Percentiles rank a stretch among this genome's conserved stretches.
Conservation (phyloP, 441 rosid species). For the Viola pubescens region DNA sequence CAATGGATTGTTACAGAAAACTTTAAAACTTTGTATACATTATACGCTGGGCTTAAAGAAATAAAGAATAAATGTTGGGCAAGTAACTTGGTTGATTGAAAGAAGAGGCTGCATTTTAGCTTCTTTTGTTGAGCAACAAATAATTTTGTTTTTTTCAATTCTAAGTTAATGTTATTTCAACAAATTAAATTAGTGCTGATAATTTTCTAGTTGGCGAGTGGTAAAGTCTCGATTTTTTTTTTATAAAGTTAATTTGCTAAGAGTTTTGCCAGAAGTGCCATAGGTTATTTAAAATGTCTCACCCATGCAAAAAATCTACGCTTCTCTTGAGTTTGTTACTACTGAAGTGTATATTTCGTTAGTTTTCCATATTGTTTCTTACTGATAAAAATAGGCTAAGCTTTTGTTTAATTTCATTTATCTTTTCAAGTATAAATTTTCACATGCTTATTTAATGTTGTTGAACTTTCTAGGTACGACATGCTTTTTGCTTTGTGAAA, state of each 20-base stretch:
- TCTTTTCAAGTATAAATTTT: background rate
- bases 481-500: no score
- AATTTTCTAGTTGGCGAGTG: no score
- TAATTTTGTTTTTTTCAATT: background rate
- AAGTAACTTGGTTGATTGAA: background rate
- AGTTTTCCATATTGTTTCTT: background rate
- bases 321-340: no score
- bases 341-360: background rate
- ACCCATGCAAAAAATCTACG: no score
- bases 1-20: background rate
- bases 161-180: no score
- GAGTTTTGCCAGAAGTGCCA: no score
- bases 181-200: no score
- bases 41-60: background rate
- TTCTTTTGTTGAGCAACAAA: background rate
- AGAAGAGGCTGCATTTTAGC: background rate
- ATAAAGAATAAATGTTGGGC: constrained; percentile 1
- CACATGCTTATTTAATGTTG: no score
- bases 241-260: no score
- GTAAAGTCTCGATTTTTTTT: no score
- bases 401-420: background rate
- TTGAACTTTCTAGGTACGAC: no score
- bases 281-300: no score
- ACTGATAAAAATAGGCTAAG: background rate
- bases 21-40: background rate